Conservation (phyloP, 2,329 filamentous ascomycete species). For the Bipolaris gigantea region DNA sequence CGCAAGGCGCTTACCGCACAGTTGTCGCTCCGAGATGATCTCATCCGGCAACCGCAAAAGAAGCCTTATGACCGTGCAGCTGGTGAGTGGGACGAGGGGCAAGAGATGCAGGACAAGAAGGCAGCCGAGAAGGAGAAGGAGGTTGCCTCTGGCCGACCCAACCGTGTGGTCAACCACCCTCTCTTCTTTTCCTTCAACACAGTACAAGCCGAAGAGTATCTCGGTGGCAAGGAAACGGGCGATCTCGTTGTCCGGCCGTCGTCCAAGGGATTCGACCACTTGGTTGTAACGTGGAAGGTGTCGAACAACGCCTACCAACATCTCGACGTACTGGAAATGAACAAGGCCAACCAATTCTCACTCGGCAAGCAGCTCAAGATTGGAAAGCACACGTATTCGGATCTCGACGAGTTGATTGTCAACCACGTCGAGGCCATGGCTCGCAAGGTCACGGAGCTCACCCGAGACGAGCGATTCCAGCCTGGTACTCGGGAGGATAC, state of each 20-base stretch:
- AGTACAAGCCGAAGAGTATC: slow-evolving; percentile 87
- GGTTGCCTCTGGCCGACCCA: slow-evolving; percentile 78
- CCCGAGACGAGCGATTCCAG: slow-evolving; percentile 92
- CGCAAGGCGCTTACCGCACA: slow-evolving; percentile 82
- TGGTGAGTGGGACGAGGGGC: slow-evolving; percentile 82
- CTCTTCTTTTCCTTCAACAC: slow-evolving; percentile 94
- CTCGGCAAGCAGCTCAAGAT: slow-evolving; percentile 85
- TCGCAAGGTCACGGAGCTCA: slow-evolving; percentile 95
- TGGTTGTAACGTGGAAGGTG: slow-evolving; percentile 98
- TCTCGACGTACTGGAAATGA: slow-evolving; percentile 92
- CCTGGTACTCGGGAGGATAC: slow-evolving; percentile 76
- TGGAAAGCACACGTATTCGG: slow-evolving; percentile 87
- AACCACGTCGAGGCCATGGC: slow-evolving; percentile 98
- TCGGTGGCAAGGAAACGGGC: slow-evolving; percentile 81
- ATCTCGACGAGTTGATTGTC: slow-evolving; percentile 96
- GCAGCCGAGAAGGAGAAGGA: slow-evolving; percentile 86
- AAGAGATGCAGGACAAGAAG: slow-evolving; percentile 75
- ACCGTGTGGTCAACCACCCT: slow-evolving; percentile 96
- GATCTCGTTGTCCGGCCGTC: slow-evolving; percentile 95
- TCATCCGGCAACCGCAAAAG: slow-evolving; percentile 64
- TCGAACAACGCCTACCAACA: slow-evolving; percentile 96
- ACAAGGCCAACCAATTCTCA: slow-evolving; percentile 96
- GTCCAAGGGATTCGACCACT: slow-evolving; percentile 91
- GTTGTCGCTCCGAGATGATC: slow-evolving; percentile 80
- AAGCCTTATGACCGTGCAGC: slow-evolving; percentile 65